Evolutionary conservation across 345 rosid species (phyloP), one percentile per base, ranked within the genome.

Genomic region (Turnera subulata): DNA sequence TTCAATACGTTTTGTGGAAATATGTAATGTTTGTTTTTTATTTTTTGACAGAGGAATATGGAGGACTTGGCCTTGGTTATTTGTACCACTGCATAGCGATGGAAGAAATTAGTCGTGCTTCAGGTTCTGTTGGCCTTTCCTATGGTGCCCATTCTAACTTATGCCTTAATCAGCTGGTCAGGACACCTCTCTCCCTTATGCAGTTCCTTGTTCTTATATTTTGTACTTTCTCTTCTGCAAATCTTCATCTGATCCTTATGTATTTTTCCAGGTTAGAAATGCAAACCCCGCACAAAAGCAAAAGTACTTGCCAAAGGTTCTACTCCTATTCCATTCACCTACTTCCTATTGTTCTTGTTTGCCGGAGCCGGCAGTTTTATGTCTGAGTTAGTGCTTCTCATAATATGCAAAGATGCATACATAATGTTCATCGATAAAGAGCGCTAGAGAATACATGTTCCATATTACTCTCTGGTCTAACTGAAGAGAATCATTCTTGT

Each of bases 31-130:
- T 42, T 25, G 18, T 18, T 32, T 29, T 29, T 0, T 56, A 25
- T 22, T 63, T 58, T 64, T 40, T 52, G 73, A 50, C 46, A 92
- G 98, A 86, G 93, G 96, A 83, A 67, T 83, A 82, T 72, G 98
- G 98, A 70, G 96, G 98, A 50, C 81, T 92, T 70, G 95, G 96
- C 53, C 98, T 92, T 65, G 96, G 96, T 69, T 92, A 92, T 70
- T 73, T 88, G 81, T 92, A 84, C 64, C 96, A 89, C 56, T 89
- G 98, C 63, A 71, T 89, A 69, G 95, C 95, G 6, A 65, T 92
- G 87, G 98, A 92, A 68, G 95, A 89, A 75, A 73, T 92, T 71
- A 89, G 95, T 58, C 84, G 87, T 37, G 96, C 98, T 24, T 92
- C 98, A 0, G 95, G 93, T 17, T 89, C 96, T 5, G 98, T 89